Percentiles rank a stretch among this genome's conserved stretches.
Evolutionary conservation across 2,329 filamentous ascomycete species (phyloP).

Genomic region (Colletotrichum chrysophilum): DNA sequence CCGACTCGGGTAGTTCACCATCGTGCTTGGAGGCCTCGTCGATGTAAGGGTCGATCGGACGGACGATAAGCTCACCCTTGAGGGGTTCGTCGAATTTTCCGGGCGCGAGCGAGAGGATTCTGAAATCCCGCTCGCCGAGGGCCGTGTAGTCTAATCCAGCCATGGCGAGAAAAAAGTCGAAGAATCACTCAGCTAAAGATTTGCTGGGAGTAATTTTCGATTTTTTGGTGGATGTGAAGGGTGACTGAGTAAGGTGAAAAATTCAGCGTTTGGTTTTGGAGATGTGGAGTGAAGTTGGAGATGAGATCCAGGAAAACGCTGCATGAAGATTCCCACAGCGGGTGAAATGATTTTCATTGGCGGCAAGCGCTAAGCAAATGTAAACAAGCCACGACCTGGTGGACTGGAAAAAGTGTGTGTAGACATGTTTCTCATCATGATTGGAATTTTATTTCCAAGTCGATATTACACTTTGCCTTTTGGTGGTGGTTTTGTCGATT

Average conservation of each 20-base stretch:
- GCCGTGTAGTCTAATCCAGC: neutral
- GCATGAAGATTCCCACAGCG: constrained; percentile 14
- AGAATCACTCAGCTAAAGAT: neutral
- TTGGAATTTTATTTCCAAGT: neutral
- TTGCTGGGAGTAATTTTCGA: neutral
- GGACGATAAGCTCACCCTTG: neutral
- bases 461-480: neutral
- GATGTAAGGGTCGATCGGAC: constrained; percentile 10
- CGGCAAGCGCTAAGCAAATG: neutral
- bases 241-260: neutral
- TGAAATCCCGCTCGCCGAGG: constrained; percentile 15
- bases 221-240: neutral
- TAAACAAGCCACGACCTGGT: neutral
- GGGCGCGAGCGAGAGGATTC: constrained; percentile 1
- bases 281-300: constrained; percentile 18
- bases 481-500: neutral
- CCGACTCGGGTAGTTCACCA: neutral
- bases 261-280: neutral
- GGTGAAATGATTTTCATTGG: neutral
- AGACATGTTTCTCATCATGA: neutral
- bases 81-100: constrained; percentile 6
- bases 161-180: neutral
- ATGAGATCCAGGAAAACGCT: constrained; percentile 1
- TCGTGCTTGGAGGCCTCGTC: constrained; percentile 9
- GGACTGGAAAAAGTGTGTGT: neutral